phyloP scores from a whole-genome alignment of 495 filamentous ascomycete species.

The Poronia punctata region DNA sequence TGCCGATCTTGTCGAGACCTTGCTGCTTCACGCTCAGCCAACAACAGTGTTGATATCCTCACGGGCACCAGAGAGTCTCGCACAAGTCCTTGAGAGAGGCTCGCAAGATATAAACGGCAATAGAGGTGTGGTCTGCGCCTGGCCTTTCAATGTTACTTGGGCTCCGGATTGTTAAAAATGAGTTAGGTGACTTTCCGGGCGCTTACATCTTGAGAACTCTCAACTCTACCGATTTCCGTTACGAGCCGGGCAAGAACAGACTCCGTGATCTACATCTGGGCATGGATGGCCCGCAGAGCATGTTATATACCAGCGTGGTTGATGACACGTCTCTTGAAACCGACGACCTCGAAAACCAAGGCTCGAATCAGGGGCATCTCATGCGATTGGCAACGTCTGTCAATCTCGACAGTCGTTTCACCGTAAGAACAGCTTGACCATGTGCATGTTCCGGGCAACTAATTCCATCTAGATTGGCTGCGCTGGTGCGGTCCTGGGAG shows the following conservation, averaged over 20 bases:
- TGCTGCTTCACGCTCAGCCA: constrained; percentile 71
- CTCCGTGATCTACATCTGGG: constrained; percentile 52
- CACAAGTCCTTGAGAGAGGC: constrained; percentile 36
- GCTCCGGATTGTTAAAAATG: constrained; percentile 8
- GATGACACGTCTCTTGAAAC: constrained; percentile 37
- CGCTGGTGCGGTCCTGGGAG: constrained; percentile 74
- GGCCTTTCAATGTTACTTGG: not conserved
- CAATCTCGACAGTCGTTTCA: constrained; percentile 64
- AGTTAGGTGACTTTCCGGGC: constrained; percentile 30
- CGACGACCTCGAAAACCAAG: constrained; percentile 32
- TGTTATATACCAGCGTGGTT: constrained; percentile 49
- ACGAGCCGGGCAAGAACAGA: constrained; percentile 61
- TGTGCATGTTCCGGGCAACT: not conserved
- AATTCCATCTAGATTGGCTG: constrained; percentile 51
- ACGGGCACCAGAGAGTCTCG: constrained; percentile 56
- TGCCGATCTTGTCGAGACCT: constrained; percentile 63
- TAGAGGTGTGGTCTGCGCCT: constrained; percentile 17
- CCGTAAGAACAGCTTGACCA: constrained; percentile 15
- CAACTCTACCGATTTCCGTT: constrained; percentile 70
- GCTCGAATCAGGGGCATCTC: constrained; percentile 53
- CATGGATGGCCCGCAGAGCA: constrained; percentile 37
- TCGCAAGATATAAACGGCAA: constrained; percentile 33
- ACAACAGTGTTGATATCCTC: constrained; percentile 72
- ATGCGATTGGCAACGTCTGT: constrained; percentile 66
- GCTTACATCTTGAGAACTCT: constrained; percentile 69